phyloP scores from a whole-genome alignment of 805 yeast species.

The Candida methanosorbosa region DNA sequence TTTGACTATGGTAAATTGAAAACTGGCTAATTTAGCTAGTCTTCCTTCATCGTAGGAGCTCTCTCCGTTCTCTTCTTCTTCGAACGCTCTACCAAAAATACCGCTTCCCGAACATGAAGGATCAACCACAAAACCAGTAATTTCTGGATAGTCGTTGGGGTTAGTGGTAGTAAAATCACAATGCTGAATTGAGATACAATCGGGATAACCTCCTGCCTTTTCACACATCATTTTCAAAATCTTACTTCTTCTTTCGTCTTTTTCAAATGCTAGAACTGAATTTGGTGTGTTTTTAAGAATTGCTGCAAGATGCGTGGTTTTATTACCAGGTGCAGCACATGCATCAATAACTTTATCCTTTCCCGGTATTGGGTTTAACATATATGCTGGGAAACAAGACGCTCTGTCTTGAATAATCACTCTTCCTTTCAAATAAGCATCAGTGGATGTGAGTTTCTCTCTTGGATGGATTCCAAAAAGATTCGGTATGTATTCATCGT shows the following conservation, averaged over 20 bases:
- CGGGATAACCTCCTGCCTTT: conserved; percentile 54
- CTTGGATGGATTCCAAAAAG: conserved; percentile 77
- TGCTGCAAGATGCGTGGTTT: conserved; percentile 87
- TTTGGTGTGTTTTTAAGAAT: conserved; percentile 31
- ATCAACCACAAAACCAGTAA: conserved; percentile 82
- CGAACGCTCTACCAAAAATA: conserved; percentile 80
- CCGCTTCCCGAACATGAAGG: conserved; percentile 99
- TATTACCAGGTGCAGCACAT: conserved; percentile 98
- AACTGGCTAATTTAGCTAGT: conserved; percentile 66
- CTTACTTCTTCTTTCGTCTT: conserved; percentile 65
- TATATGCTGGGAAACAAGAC: conserved; percentile 91
- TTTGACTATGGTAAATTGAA: conserved; percentile 80
- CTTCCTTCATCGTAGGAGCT: conserved; percentile 37
- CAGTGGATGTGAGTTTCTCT: conserved; percentile 59
- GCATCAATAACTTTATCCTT: conserved; percentile 69
- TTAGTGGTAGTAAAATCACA: conserved; percentile 56
- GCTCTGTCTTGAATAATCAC: conserved; percentile 93
- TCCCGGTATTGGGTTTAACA: conserved; percentile 54
- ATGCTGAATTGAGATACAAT: conserved; percentile 32
- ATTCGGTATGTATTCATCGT: conserved; percentile 66
- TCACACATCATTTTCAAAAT: conserved; percentile 69
- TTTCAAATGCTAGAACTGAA: conserved; percentile 78
- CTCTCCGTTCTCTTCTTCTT: conserved; percentile 46
- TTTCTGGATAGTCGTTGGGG: conserved; percentile 51
- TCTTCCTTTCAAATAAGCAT: conserved; percentile 64